Conservation (phyloP, 2,329 filamentous ascomycete species). For the Microcera coccophila region DNA sequence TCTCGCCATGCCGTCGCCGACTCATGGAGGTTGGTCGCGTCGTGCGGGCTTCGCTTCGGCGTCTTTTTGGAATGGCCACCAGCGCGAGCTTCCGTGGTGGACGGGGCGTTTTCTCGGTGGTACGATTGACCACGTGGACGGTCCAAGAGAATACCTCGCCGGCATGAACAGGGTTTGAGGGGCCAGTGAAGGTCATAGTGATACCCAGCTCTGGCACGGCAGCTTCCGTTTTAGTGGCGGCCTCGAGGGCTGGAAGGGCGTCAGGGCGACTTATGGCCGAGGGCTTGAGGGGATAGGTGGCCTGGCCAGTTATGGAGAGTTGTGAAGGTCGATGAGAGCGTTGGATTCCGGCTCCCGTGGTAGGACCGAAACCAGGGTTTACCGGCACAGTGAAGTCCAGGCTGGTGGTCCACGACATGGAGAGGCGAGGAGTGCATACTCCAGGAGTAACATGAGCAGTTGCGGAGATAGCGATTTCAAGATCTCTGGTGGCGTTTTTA, state of each 20-base stretch:
- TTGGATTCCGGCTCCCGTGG: slow-evolving; percentile 54
- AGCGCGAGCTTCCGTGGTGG: slow-evolving; percentile 65
- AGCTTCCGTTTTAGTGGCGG: slow-evolving; percentile 45
- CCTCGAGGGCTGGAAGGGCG: slow-evolving; percentile 56
- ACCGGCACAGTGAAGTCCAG: slow-evolving; percentile 66
- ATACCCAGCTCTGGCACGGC: slow-evolving; percentile 62
- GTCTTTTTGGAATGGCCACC: slow-evolving; percentile 61
- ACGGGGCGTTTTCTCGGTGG: slow-evolving; percentile 41
- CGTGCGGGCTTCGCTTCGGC: slow-evolving; percentile 53
- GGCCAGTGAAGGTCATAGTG: slow-evolving; percentile 69
- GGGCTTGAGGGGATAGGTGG: slow-evolving; percentile 53
- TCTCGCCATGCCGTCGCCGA: slow-evolving; percentile 33
- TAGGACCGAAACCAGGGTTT: slow-evolving; percentile 58
- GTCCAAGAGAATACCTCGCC: slow-evolving; percentile 69
- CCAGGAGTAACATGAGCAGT: slow-evolving; percentile 53
- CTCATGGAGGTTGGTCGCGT: slow-evolving; percentile 51
- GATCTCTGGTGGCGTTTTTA: slow-evolving; percentile 48
- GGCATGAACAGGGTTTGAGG: slow-evolving; percentile 51
- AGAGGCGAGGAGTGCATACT: slow-evolving; percentile 57
- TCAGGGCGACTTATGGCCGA: slow-evolving; percentile 57
- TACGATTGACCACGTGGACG: slow-evolving; percentile 72
- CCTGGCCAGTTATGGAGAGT: slow-evolving; percentile 55
- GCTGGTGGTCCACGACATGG: slow-evolving; percentile 64
- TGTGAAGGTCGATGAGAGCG: slow-evolving; percentile 60
- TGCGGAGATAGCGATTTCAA: slow-evolving; percentile 60